These are phyloP conservation scores for Rhodamnia argentea DNA, from an alignment of 345 rosid species.

Conservation along the genomic window DNA sequence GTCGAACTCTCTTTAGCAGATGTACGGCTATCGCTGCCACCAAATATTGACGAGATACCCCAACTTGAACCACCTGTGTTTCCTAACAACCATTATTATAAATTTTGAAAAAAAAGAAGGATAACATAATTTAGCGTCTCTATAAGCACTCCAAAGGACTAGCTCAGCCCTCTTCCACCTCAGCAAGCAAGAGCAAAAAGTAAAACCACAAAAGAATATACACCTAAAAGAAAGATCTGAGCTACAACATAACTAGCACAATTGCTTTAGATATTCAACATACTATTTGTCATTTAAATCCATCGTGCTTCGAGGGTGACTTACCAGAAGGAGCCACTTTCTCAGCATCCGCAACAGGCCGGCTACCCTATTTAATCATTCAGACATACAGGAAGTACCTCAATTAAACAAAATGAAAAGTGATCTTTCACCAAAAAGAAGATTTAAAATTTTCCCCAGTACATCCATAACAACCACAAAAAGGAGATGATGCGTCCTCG, in stretches of 20 bases:
- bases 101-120: background rate
- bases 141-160: background rate
- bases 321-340: conserved; percentile 65
- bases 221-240: background rate
- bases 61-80: conserved; percentile 53
- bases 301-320: background rate
- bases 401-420: background rate
- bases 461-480: background rate
- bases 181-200: background rate
- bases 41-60: conserved; percentile 90
- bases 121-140: background rate
- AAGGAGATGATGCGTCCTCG: background rate
- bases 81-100: conserved; percentile 19
- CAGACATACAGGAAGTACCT: background rate
- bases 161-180: background rate
- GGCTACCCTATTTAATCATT: conserved; percentile 33
- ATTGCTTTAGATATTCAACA: background rate
- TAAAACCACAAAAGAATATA: background rate
- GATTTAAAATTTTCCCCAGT: background rate
- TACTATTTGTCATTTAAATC: background rate
- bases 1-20: conserved; percentile 47
- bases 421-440: background rate
- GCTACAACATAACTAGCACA: background rate
- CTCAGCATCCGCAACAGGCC: conserved; percentile 47
- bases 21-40: conserved; percentile 53